Conservation (phyloP, 2,329 filamentous ascomycete genomes). For the Calonectria pauciramosa region DNA sequence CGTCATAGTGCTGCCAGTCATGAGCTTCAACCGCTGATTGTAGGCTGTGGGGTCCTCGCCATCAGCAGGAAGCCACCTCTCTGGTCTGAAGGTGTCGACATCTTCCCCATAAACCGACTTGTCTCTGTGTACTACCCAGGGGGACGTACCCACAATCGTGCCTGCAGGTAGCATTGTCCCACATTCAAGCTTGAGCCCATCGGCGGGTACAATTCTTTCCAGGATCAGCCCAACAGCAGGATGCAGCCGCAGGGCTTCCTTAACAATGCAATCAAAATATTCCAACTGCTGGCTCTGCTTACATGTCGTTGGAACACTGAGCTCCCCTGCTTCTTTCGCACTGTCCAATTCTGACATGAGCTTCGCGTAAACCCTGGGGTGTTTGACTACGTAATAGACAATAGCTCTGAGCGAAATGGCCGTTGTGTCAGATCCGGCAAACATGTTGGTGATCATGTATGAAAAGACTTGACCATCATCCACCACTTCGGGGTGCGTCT, state of each 20-base stretch:
- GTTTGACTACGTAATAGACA: slow-evolving; percentile 33
- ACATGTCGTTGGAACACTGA: slow-evolving; percentile 2
- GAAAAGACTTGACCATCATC: slow-evolving; percentile 37
- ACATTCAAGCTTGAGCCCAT: slow-evolving; percentile 6
- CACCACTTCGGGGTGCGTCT: slow-evolving; percentile 31
- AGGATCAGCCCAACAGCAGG: slow-evolving; percentile 19
- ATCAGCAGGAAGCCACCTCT: not conserved
- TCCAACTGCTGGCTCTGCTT: not conserved
- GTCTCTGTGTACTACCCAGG: slow-evolving; percentile 15
- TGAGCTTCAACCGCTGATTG: not conserved
- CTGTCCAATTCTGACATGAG: slow-evolving; percentile 31
- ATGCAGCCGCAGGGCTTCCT: slow-evolving; percentile 23
- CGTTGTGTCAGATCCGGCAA: slow-evolving; percentile 37
- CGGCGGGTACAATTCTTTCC: slow-evolving; percentile 13
- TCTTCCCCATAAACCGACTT: not conserved
- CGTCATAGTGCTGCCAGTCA: slow-evolving; percentile 6
- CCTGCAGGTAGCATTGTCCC: slow-evolving; percentile 3
- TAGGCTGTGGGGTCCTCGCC: not conserved
- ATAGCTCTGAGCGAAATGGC: slow-evolving; percentile 37
- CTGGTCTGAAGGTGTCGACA: not conserved
- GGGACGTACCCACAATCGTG: slow-evolving; percentile 13
- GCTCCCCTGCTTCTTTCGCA: not conserved
- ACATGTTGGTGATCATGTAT: slow-evolving; percentile 39
- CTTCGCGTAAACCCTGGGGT: slow-evolving; percentile 22
- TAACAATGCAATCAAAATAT: slow-evolving; percentile 25